Percentiles rank a stretch among this genome's conserved stretches.
Conservation (phyloP, 352 stramenopile genomes). For the Phytophthora megakarya region DNA sequence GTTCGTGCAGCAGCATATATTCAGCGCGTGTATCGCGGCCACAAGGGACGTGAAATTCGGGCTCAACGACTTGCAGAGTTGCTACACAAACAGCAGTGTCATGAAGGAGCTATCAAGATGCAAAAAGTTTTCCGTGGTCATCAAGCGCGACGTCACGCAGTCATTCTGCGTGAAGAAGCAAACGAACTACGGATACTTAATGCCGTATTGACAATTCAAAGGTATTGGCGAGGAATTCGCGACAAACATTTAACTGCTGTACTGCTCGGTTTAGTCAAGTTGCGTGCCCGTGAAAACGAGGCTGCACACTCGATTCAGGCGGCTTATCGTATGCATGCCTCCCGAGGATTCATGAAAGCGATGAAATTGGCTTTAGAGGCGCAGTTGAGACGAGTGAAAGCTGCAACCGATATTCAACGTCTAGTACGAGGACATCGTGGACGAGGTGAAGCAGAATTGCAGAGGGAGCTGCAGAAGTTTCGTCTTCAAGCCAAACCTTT, state of each 20-base stretch:
- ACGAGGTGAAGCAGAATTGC: constrained; percentile 67
- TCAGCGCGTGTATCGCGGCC: constrained; percentile 78
- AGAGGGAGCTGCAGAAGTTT: constrained; percentile 74
- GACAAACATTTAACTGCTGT: constrained; percentile 80
- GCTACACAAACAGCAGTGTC: constrained; percentile 49
- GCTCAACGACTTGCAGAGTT: constrained; percentile 55
- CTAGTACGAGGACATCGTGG: constrained; percentile 83
- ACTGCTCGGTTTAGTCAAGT: constrained; percentile 69
- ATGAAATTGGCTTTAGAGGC: constrained; percentile 56
- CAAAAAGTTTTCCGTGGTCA: constrained; percentile 80
- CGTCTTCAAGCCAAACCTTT: constrained; percentile 76
- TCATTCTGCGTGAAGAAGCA: constrained; percentile 47
- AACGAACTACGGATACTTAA: constrained; percentile 47
- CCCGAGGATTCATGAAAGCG: constrained; percentile 63
- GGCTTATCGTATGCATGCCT: constrained; percentile 64
- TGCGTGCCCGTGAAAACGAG: constrained; percentile 59
- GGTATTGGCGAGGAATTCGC: constrained; percentile 73
- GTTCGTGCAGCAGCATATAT: constrained; percentile 54
- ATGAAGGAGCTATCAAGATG: constrained; percentile 59
- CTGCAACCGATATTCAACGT: constrained; percentile 73
- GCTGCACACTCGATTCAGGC: constrained; percentile 66
- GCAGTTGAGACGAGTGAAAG: constrained; percentile 45
- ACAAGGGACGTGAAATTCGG: constrained; percentile 55
- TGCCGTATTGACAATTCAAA: constrained; percentile 74
- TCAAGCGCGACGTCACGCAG: constrained; percentile 45